These are phyloP conservation scores for Jaminaea rosea DNA, from an alignment of 1,284 basidiomycete species.

Conservation along the genomic window DNA sequence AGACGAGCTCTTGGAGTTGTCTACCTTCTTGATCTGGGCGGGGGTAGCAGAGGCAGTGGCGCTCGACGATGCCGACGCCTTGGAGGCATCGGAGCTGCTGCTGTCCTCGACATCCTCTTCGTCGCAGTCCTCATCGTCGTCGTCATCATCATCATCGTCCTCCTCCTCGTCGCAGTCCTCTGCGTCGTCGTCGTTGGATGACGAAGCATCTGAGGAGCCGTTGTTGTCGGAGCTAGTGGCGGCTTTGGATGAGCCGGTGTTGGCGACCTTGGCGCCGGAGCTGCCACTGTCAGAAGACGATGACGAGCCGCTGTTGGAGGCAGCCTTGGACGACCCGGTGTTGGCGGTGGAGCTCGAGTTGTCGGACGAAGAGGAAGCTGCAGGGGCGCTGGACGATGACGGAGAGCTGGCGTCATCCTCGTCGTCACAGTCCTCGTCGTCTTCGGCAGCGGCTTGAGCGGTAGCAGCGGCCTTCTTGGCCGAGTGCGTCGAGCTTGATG, in stretches of 20 bases:
- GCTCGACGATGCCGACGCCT: not conserved
- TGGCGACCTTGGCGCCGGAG: no score
- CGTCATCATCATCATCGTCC: not conserved
- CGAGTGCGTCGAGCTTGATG: no score
- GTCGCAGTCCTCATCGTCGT: not conserved
- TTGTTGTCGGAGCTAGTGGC: not conserved
- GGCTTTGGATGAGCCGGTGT: not conserved
- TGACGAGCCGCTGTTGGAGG: not conserved
- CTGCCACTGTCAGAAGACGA: no score
- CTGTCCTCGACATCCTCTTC: not conserved
- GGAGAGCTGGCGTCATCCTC: not conserved
- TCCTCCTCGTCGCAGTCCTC: constrained; percentile 1
- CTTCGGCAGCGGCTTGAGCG: no score
- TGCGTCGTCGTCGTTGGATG: not conserved
- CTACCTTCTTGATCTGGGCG: not conserved
- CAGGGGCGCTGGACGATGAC: not conserved
- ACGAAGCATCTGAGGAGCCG: not conserved
- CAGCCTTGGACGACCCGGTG: not conserved
- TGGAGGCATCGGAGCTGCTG: not conserved
- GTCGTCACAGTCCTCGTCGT: not conserved
- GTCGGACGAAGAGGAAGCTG: not conserved
- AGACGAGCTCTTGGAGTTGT: not conserved
- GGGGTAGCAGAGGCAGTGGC: not conserved
- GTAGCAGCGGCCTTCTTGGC: no score
- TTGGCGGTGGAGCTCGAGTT: not conserved